These are phyloP conservation scores for Waltergamsia citrina DNA, from an alignment of 2,329 filamentous ascomycete species.

Conservation along the genomic window DNA sequence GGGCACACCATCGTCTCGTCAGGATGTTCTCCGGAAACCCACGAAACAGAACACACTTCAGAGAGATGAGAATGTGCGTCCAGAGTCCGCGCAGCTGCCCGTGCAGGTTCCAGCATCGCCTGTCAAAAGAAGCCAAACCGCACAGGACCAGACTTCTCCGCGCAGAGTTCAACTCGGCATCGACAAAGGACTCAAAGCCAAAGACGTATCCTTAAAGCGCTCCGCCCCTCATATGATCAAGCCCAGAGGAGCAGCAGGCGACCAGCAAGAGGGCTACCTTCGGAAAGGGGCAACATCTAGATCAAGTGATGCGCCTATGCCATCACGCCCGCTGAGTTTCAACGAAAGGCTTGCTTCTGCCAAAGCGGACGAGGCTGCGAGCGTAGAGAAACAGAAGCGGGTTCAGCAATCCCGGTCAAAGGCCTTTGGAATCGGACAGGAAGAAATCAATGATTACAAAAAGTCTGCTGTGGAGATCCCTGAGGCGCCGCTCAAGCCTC, in stretches of 20 bases:
- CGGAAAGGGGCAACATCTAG: slow-evolving; percentile 31
- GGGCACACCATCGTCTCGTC: too few species aligned
- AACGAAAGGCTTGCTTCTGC: slow-evolving; percentile 77
- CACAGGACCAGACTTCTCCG: slow-evolving; percentile 58
- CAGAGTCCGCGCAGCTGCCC: too few species aligned
- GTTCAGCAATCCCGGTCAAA: slow-evolving; percentile 43
- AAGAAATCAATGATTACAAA: slow-evolving; percentile 53
- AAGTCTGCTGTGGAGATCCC: slow-evolving; percentile 45
- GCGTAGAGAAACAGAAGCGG: slow-evolving; percentile 39
- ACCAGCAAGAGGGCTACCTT: slow-evolving; percentile 24
- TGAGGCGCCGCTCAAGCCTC: slow-evolving; percentile 33
- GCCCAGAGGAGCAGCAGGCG: too few species aligned
- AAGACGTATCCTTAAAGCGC: slow-evolving; percentile 76
- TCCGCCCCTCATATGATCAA: slow-evolving; percentile 33
- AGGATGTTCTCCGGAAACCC: too few species aligned
- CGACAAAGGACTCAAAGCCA: slow-evolving; percentile 74
- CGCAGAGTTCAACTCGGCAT: slow-evolving; percentile 76
- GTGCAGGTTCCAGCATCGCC: slow-evolving; percentile 71
- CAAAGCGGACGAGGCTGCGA: slow-evolving; percentile 42
- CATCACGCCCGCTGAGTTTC: slow-evolving; percentile 44
- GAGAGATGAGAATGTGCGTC: slow-evolving; percentile 1
- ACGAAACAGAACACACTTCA: background rate
- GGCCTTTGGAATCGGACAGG: slow-evolving; percentile 46
- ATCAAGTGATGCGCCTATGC: slow-evolving; percentile 8
- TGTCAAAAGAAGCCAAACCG: slow-evolving; percentile 48